Evolutionary conservation across 495 filamentous ascomycete species (phyloP), one percentile per base, ranked within the genome.

Genomic region (Saxispiralis lemnorum): DNA sequence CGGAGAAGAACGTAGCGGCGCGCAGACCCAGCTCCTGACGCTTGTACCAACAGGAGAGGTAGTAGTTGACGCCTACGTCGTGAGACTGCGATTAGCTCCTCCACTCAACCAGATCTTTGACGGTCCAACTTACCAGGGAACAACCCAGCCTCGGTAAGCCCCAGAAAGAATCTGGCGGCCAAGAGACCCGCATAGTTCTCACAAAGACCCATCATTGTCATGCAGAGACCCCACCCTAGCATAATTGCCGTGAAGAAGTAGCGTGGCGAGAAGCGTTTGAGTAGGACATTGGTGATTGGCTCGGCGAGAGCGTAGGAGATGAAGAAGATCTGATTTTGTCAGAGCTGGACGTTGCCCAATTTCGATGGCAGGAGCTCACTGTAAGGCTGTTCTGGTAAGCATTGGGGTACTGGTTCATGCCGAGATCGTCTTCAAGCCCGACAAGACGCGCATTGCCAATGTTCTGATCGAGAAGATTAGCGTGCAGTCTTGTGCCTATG

Each of bases 21-120:
- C 75, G 67, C 13, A 81, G 67, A 31, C 85, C 85, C 40, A 92
- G 79, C 46, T 93, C 85, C 33, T 66, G 69, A 7, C 86, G 74
- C 55, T 74, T 82, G 55, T 92, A 93, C 76, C 84, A 89, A 60
- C 82, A 87, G 0, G 78, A 82, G 1, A 93, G 66, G 56, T 88
- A 92, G 57, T 87, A 93, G 52, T 81, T 84, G 6, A 94, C 73
- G 2, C 88, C 88, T 0, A 83, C 82, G 56, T 87, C n/a, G n/a
- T n/a, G n/a, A n/a, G n/a, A n/a, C n/a, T n/a, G 14, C 2, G 2
- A 15, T 46, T 15, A 46, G 44, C 36, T 7, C 1, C 14, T 15
- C 24, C 4, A 20, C 17, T 20, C 43, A 9, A 30, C 4, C 12
- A 21, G 20, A 3, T 7, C 17, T 9, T 5, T 6, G 2, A 24